Percentiles rank a stretch among this genome's conserved stretches.
phyloP scores from a whole-genome alignment of 192 early-diverging fungal genomes.

The Coemansia sp. region DNA sequence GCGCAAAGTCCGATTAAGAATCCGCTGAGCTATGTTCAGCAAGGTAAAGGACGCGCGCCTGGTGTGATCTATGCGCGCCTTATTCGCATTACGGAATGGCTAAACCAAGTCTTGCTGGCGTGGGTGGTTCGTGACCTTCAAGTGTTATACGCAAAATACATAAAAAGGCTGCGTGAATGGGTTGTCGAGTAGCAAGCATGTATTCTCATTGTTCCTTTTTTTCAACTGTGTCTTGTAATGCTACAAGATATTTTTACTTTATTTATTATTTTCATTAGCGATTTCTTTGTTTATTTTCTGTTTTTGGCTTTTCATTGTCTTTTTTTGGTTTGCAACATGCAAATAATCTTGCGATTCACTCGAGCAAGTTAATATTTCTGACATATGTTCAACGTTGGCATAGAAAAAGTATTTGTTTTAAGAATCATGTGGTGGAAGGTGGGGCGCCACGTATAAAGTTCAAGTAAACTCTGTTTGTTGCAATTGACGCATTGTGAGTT shows the following conservation, averaged over 20 bases:
- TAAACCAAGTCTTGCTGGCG: constrained; percentile 52
- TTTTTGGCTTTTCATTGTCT: not conserved
- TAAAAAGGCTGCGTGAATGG: constrained; percentile 56
- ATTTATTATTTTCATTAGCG: constrained; percentile 2
- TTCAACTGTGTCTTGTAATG: not conserved
- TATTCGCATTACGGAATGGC: constrained; percentile 48
- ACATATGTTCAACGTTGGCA: too few species aligned
- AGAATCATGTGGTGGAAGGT: too few species aligned
- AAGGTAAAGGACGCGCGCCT: constrained; percentile 49
- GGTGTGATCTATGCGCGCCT: constrained; percentile 52
- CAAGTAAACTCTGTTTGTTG: not conserved
- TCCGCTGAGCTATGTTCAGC: constrained; percentile 43
- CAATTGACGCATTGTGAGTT: not conserved
- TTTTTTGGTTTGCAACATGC: not conserved
- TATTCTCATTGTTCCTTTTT: not conserved
- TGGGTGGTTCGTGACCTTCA: constrained; percentile 56
- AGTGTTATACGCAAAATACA: constrained; percentile 55
- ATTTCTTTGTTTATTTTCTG: not conserved
- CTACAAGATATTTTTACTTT: not conserved
- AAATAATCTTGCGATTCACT: too few species aligned
- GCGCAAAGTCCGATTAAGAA: constrained; percentile 51
- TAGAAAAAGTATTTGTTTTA: too few species aligned
- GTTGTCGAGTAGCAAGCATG: constrained; percentile 39
- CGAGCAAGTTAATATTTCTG: too few species aligned
- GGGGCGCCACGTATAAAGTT: too few species aligned